phyloP scores from a whole-genome alignment of 192 early-diverging fungal species.

The Umbelopsis isabellina region DNA sequence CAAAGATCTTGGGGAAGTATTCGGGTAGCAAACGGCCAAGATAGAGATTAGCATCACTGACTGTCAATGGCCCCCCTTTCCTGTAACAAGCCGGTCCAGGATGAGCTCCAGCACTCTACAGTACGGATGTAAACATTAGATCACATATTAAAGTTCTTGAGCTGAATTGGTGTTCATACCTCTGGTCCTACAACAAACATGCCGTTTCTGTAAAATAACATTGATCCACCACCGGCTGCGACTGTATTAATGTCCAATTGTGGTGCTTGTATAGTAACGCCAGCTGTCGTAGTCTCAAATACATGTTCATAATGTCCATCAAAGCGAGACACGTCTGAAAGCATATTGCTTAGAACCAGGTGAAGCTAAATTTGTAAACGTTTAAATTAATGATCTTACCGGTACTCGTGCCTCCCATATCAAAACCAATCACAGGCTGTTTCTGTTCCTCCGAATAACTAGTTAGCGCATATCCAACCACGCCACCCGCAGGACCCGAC shows the following conservation, averaged over 20 bases:
- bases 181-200: conserved; percentile 93
- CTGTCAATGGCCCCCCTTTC: conserved; percentile 87
- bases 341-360: conserved; percentile 28
- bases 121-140: conserved; percentile 10
- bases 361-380: background rate
- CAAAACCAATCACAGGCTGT: conserved; percentile 89
- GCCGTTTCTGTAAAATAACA: conserved; percentile 90
- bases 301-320: conserved; percentile 90
- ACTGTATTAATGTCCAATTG: conserved; percentile 97
- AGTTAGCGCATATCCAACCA: conserved; percentile 76
- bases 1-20: conserved; percentile 96
- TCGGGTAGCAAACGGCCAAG: conserved; percentile 83
- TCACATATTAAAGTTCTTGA: background rate
- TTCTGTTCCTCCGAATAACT: conserved; percentile 49
- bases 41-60: conserved; percentile 94
- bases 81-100: conserved; percentile 97
- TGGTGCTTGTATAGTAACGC: conserved; percentile 92
- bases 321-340: conserved; percentile 88
- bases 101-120: conserved; percentile 85
- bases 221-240: conserved; percentile 95
- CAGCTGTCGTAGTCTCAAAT: conserved; percentile 91
- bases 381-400: conserved; percentile 7
- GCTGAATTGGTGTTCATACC: conserved; percentile 32
- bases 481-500: conserved; percentile 95
- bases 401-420: conserved; percentile 92